Percentiles rank a stretch among this genome's conserved stretches.
Conservation (phyloP, 495 filamentous ascomycete species). For the Venustampulla echinocandica region DNA sequence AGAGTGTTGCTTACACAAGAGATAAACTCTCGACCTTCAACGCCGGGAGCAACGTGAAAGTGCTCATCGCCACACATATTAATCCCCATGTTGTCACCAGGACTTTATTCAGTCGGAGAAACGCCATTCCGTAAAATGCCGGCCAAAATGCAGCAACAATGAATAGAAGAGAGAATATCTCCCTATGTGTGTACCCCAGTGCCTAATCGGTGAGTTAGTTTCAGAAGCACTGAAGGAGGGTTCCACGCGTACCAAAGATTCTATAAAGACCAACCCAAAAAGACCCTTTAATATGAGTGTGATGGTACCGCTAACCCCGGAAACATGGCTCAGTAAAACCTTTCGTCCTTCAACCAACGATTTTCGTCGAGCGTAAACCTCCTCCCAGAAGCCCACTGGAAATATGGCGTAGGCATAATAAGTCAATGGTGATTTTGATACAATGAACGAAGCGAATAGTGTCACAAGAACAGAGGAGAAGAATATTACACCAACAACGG, state of each 20-base stretch:
- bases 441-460: constrained; percentile 68
- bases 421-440: constrained; percentile 69
- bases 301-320: constrained; percentile 43
- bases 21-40: constrained; percentile 71
- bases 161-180: constrained; percentile 80
- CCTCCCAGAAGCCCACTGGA: constrained; percentile 93
- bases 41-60: constrained; percentile 82
- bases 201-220: constrained; percentile 27
- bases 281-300: constrained; percentile 53
- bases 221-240: neutral
- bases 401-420: constrained; percentile 94
- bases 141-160: constrained; percentile 72
- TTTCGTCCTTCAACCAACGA: constrained; percentile 59
- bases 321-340: constrained; percentile 59
- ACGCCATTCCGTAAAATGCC: constrained; percentile 57
- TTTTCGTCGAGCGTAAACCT: constrained; percentile 72
- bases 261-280: constrained; percentile 62
- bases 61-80: constrained; percentile 74
- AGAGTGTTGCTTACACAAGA: constrained; percentile 66
- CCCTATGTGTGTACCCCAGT: constrained; percentile 79
- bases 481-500: constrained; percentile 46
- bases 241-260: constrained; percentile 60
- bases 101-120: constrained; percentile 53
- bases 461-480: constrained; percentile 69
- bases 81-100: constrained; percentile 67